phyloP scores from a whole-genome alignment of 2,329 filamentous ascomycete genomes.

The Colletotrichum liriopes region DNA sequence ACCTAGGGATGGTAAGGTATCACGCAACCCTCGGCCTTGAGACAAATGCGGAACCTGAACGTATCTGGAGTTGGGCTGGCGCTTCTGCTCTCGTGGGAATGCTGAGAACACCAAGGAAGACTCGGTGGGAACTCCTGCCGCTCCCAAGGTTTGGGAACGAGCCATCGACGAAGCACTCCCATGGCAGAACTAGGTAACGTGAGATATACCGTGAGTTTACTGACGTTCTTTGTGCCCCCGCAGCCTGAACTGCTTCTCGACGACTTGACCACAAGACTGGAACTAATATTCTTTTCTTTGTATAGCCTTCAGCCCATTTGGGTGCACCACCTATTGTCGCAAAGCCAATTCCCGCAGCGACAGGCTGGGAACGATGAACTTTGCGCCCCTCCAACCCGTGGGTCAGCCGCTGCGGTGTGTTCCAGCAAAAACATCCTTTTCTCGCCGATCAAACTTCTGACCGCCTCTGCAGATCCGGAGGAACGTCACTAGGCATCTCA shows the following conservation, averaged over 20 bases:
- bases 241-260: neutral
- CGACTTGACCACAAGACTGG: neutral
- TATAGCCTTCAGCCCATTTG: neutral
- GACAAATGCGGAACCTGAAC: constrained; percentile 8
- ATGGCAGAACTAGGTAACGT: neutral
- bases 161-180: neutral
- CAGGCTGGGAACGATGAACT: neutral
- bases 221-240: neutral
- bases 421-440: neutral
- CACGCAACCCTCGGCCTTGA: constrained; percentile 9
- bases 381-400: constrained; percentile 6
- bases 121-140: neutral
- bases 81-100: neutral
- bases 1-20: neutral
- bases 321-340: neutral
- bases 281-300: neutral
- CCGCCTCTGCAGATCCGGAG: constrained; percentile 26
- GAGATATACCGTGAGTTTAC: neutral
- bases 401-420: constrained; percentile 3
- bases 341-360: constrained; percentile 32
- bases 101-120: neutral
- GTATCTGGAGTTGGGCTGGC: neutral
- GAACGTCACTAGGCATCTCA: neutral
- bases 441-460: constrained; percentile 27
- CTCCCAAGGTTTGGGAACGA: neutral